These are phyloP conservation scores for Cladosporium colombiae DNA, from an alignment of 2,329 filamentous ascomycete species.

Conservation along the genomic window DNA sequence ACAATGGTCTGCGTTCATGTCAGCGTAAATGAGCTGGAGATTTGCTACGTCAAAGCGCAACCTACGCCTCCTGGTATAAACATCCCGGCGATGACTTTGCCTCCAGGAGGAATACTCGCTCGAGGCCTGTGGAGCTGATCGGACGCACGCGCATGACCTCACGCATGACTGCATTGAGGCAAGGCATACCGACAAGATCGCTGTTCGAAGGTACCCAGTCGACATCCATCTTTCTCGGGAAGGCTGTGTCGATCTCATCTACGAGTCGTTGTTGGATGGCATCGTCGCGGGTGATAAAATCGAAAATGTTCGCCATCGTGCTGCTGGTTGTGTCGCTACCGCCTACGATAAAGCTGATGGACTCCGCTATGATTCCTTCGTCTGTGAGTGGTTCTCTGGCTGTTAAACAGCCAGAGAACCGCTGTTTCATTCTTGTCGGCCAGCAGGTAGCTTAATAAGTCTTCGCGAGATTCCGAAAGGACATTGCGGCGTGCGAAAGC, in stretches of 20 bases:
- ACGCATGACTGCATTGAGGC: background rate
- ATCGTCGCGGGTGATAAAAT: background rate
- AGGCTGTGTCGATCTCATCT: too few species aligned
- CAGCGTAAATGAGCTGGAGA: background rate
- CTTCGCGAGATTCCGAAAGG: background rate
- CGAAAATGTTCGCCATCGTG: background rate
- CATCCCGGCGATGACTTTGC: background rate
- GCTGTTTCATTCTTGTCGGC: background rate
- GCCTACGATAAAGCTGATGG: background rate
- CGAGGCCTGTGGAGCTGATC: background rate
- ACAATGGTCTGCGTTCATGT: background rate
- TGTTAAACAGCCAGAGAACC: too few species aligned
- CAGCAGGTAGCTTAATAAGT: background rate
- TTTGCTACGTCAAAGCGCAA: background rate
- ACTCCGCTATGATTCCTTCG: background rate
- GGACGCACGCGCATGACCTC: background rate
- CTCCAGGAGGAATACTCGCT: background rate
- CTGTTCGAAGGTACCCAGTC: background rate
- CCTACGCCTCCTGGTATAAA: background rate
- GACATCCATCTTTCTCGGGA: too few species aligned
- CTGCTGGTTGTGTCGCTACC: background rate
- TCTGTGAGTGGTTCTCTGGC: background rate
- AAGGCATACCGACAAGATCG: background rate
- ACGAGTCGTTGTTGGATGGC: too few species aligned
- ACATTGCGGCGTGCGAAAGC: background rate